A percentile compares a stretch with the other conserved stretches of the same genome.
phyloP scores from a whole-genome alignment of 2,329 filamentous ascomycete genomes.

The Ceratocystis harringtonii region DNA sequence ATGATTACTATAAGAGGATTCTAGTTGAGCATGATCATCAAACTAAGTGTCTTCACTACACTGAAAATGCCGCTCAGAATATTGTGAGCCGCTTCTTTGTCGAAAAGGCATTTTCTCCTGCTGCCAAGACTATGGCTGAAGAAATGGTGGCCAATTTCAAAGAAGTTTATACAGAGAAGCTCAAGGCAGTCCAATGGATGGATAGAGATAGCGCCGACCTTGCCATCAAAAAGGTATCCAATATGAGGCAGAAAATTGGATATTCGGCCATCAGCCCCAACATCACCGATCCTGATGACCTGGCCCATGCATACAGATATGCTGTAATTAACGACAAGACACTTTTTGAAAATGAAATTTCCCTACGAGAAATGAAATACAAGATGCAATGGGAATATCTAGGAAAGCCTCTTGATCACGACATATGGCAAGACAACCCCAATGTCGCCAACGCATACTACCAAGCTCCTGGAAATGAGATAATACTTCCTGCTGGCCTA shows the following conservation, averaged over 20 bases:
- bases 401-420: conserved; percentile 43
- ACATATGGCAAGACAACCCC: conserved; percentile 45
- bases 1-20: conserved; percentile 44
- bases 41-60: conserved; percentile 45
- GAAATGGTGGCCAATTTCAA: conserved; percentile 59
- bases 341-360: conserved; percentile 44
- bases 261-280: conserved; percentile 49
- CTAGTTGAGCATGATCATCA: conserved; percentile 47
- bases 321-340: conserved; percentile 35
- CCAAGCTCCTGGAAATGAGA: conserved; percentile 48
- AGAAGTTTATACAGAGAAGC: conserved; percentile 44
- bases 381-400: conserved; percentile 40
- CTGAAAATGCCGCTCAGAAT: conserved; percentile 48
- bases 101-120: conserved; percentile 50
- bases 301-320: conserved; percentile 41
- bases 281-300: conserved; percentile 40
- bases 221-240: conserved; percentile 49
- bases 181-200: conserved; percentile 49
- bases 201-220: conserved; percentile 42
- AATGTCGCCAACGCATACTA: conserved; percentile 54
- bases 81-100: conserved; percentile 57
- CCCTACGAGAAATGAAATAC: conserved; percentile 34
- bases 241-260: conserved; percentile 54
- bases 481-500: conserved; percentile 54
- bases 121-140: conserved; percentile 51